These are phyloP conservation scores for Solanum acaule DNA, from an alignment of 257 asterid species.

Conservation along the genomic window DNA sequence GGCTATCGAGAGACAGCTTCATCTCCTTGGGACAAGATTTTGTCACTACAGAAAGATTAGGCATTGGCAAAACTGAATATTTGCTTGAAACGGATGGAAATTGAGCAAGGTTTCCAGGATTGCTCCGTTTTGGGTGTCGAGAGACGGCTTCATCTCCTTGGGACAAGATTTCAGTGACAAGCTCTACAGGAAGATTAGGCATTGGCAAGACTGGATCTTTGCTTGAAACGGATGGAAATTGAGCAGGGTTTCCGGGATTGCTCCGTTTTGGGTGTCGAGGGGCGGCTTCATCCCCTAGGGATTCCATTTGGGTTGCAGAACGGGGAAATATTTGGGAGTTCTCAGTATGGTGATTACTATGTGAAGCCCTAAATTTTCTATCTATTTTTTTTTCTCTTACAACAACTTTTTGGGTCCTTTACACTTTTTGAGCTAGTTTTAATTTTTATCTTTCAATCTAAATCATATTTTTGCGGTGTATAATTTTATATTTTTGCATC, in stretches of 20 bases:
- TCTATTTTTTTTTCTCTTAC: background rate
- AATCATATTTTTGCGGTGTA: background rate
- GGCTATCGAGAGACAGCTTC: background rate
- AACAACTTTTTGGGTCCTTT: background rate
- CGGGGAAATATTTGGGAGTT: background rate
- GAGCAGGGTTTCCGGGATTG: background rate
- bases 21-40: background rate
- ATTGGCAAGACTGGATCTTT: conserved; percentile 35
- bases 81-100: background rate
- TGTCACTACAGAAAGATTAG: background rate
- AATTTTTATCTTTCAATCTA: background rate
- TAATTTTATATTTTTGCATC: too few species aligned
- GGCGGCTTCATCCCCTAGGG: background rate
- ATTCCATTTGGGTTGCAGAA: background rate
- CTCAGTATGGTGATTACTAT: background rate
- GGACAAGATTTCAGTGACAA: background rate
- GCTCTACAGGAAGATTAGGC: conserved; percentile 5
- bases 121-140: background rate
- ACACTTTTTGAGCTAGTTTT: background rate
- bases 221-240: background rate
- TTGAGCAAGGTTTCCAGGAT: background rate
- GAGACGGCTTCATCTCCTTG: background rate
- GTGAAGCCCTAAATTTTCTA: background rate
- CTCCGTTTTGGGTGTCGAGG: background rate
- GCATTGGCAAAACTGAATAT: conserved; percentile 38